These are phyloP conservation scores for Massariosphaeria phaeospora DNA, from an alignment of 495 filamentous ascomycete genomes.

Conservation along the genomic window DNA sequence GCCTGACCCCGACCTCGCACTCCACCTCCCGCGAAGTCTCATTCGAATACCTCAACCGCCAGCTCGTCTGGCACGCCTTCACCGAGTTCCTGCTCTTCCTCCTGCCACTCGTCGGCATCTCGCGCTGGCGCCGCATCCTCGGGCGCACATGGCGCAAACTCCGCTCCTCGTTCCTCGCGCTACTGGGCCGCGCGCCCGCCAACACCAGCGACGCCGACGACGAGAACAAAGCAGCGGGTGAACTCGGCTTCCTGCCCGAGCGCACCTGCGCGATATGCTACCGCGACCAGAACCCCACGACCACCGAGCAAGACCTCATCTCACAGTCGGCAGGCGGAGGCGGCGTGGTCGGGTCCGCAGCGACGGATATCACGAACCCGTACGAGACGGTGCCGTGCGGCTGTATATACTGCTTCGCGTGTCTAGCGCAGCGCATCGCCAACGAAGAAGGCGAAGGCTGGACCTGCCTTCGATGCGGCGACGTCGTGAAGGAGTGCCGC, in stretches of 20 bases:
- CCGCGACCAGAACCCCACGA: conserved; percentile 72
- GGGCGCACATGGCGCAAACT: conserved; percentile 74
- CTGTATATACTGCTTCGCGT: conserved; percentile 96
- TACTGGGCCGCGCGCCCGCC: conserved; percentile 37
- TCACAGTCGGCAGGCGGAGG: conserved; percentile 53
- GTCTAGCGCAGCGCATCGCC: conserved; percentile 82
- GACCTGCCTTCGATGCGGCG: conserved; percentile 88
- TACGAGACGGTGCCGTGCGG: conserved; percentile 90
- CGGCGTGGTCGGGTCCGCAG: conserved; percentile 77
- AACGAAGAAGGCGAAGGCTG: conserved; percentile 94
- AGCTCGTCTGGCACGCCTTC: conserved; percentile 98
- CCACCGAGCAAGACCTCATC: conserved; percentile 60
- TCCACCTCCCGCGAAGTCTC: conserved; percentile 85
- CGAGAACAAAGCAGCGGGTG: conserved; percentile 54
- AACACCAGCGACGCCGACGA: conserved; percentile 47
- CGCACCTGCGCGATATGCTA: conserved; percentile 98
- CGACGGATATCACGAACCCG: conserved; percentile 93
- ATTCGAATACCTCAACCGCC: conserved; percentile 95
- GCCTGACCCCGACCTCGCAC: conserved; percentile 73
- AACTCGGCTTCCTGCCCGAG: conserved; percentile 81
- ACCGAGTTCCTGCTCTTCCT: conserved; percentile 97
- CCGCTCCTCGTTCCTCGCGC: conserved; percentile 54
- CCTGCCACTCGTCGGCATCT: conserved; percentile 86
- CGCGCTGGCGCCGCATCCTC: conserved; percentile 87
- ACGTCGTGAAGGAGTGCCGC: conserved; percentile 77